Evolutionary conservation across 208 protist genomes (phyloP), one percentile per base, ranked within the genome.

Genomic region (Acanthamoeba castellanii): DNA sequence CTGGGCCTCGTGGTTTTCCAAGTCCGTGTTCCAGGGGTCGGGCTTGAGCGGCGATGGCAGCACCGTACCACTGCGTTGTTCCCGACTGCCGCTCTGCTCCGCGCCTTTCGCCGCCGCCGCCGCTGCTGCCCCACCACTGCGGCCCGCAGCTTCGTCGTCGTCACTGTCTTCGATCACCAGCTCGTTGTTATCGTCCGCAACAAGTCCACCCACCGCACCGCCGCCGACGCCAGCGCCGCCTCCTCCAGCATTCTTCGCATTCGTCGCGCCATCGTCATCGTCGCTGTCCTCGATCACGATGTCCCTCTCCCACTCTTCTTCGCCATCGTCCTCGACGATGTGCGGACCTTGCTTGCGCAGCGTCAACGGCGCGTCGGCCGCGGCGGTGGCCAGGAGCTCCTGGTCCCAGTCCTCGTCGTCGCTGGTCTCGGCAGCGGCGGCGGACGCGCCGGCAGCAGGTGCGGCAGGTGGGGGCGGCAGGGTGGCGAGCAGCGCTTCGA

Each of bases 211-310:
- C 1, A 42, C 37, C 37, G 37, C 37, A 3, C 37, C 37, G 37
- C 37, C 37, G 37, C 37, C 37, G n/a, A n/a, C n/a, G n/a, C n/a
- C n/a, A n/a, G n/a, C n/a, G n/a, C n/a, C n/a, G 37, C 37, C 37
- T 1, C 37, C 3, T 42, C 37, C 37, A 42, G 37, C 37, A 42
- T 42, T 1, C 37, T 1, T 42, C 37, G 37, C 37, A 42, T 42
- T 42, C 37, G 37, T 42, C 37, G 37, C 37, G 37, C 37, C 37
- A 22, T 74, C 66, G 11, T 74, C 66, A 16, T 74, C 66, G 66
- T 74, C 66, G 32, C 66, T 74, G 32, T 74, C 66, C 66, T 74
- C 66, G 32, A 74, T 74, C 22, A 74, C 32, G n/a, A 74, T 74
- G n/a, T 74, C n/a, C 66, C n/a, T 74, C 3, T 37, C 66, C 22